Conservation (phyloP, 192 early-diverging fungal species). For the Jimgerdemannia flammicorona region DNA sequence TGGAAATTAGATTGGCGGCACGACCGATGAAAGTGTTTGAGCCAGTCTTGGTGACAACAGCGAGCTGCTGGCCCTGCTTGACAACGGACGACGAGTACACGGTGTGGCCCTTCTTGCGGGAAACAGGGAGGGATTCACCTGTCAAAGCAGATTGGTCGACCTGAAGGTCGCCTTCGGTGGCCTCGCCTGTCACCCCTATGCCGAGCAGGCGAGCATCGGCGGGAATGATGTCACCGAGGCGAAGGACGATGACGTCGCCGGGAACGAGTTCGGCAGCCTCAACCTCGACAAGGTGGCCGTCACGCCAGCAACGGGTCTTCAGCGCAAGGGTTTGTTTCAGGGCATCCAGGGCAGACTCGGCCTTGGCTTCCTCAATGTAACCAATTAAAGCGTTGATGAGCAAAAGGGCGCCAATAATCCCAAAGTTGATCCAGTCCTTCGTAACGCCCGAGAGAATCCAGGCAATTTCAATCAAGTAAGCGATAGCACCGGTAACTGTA, state of each 20-base stretch:
- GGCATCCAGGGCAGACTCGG: conserved; percentile 90
- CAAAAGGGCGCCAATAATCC: conserved; percentile 75
- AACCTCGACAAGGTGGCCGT: conserved; percentile 67
- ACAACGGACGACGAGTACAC: conserved; percentile 88
- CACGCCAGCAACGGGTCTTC: conserved; percentile 78
- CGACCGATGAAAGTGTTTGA: conserved; percentile 87
- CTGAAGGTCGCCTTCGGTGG: conserved; percentile 63
- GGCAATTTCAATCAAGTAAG: conserved; percentile 86
- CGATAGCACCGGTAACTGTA: conserved; percentile 64
- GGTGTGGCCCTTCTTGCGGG: conserved; percentile 71
- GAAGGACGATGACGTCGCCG: conserved; percentile 79
- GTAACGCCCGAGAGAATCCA: conserved; percentile 70
- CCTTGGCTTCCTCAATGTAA: conserved; percentile 91
- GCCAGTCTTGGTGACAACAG: conserved; percentile 87
- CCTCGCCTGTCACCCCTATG: conserved; percentile 63
- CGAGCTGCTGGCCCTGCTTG: conserved; percentile 90
- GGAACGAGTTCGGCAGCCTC: conserved; percentile 74
- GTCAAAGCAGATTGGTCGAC: conserved; percentile 91
- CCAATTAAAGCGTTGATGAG: conserved; percentile 90
- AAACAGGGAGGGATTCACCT: conserved; percentile 87
- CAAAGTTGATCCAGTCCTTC: conserved; percentile 73
- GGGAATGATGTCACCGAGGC: conserved; percentile 90
- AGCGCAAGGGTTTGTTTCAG: conserved; percentile 91
- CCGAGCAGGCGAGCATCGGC: conserved; percentile 80
- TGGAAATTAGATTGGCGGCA: conserved; percentile 83